Evolutionary conservation across 352 stramenopile species (phyloP).

Genomic region (Peronospora destructor): DNA sequence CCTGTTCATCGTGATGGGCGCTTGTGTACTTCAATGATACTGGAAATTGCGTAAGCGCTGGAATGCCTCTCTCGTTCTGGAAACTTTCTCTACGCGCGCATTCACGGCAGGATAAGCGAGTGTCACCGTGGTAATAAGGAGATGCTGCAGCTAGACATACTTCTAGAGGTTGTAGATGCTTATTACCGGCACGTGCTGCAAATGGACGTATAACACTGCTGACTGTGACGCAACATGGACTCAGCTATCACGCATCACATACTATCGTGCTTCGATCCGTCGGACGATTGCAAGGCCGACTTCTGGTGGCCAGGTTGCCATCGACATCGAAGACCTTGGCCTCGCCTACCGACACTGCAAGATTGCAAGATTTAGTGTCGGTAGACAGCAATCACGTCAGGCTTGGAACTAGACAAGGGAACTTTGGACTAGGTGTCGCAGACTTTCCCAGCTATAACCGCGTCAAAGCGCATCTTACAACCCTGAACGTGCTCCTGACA

Average conservation of each 20-base stretch:
- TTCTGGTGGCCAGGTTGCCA: slow-evolving; percentile 91
- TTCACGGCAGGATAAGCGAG: too few relatives aligned
- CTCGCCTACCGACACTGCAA: slow-evolving; percentile 93
- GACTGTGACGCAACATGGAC: slow-evolving; percentile 94
- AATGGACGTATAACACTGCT: slow-evolving; percentile 84
- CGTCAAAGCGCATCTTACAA: slow-evolving; percentile 26
- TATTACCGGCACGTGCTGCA: slow-evolving; percentile 92
- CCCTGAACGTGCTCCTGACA: not conserved
- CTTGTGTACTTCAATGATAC: too few relatives aligned
- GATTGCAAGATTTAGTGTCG: slow-evolving; percentile 76
- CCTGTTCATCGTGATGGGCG: too few relatives aligned
- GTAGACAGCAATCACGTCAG: slow-evolving; percentile 89
- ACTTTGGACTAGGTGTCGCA: slow-evolving; percentile 82
- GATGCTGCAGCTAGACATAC: slow-evolving; percentile 83
- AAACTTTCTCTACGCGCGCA: too few relatives aligned
- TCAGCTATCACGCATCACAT: slow-evolving; percentile 92
- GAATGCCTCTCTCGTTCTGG: too few relatives aligned
- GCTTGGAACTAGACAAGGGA: slow-evolving; percentile 84
- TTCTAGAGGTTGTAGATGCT: slow-evolving; percentile 89
- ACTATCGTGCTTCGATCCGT: slow-evolving; percentile 89
- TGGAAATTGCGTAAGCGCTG: too few relatives aligned
- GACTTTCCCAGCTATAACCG: slow-evolving; percentile 88
- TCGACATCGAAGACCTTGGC: slow-evolving; percentile 89
- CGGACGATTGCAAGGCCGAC: slow-evolving; percentile 88
- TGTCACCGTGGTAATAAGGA: slow-evolving; percentile 29